Evolutionary conservation across 768 basidiomycete genomes (phyloP).

Genomic region (Kwoniella newhampshirensis): DNA sequence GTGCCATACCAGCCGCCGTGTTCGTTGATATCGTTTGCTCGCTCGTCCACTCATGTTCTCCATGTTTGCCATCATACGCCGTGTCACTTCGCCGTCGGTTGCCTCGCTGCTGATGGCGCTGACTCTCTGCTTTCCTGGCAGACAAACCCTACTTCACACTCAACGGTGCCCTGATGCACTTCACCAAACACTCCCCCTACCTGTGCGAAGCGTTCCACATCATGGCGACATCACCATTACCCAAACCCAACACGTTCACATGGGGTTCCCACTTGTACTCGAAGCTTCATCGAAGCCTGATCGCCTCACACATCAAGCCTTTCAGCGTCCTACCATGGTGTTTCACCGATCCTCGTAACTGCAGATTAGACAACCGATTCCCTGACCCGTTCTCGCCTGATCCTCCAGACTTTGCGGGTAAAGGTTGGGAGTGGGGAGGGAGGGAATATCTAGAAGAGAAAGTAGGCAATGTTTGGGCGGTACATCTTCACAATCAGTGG

Average conservation of each 20-base stretch:
- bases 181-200: constrained; percentile 85
- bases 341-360: constrained; percentile 86
- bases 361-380: constrained; percentile 86
- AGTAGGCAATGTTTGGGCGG: constrained; percentile 65
- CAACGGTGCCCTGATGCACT: constrained; percentile 94
- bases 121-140: constrained; percentile 41
- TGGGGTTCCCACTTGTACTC: constrained; percentile 92
- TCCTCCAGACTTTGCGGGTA: constrained; percentile 66
- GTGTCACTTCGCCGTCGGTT: neutral
- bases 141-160: constrained; percentile 74
- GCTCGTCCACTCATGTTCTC: neutral
- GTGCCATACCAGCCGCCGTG: neutral
- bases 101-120: neutral
- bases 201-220: constrained; percentile 94
- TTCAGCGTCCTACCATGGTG: constrained; percentile 95
- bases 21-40: neutral
- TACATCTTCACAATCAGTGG: constrained; percentile 97
- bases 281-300: constrained; percentile 82
- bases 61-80: neutral
- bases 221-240: constrained; percentile 73
- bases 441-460: constrained; percentile 60
- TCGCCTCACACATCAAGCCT: constrained; percentile 69
- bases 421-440: constrained; percentile 55
- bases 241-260: constrained; percentile 76
- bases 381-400: constrained; percentile 77